These are phyloP conservation scores for Botrytis cinerea DNA, from an alignment of 2,329 filamentous ascomycete genomes.

Conservation along the genomic window DNA sequence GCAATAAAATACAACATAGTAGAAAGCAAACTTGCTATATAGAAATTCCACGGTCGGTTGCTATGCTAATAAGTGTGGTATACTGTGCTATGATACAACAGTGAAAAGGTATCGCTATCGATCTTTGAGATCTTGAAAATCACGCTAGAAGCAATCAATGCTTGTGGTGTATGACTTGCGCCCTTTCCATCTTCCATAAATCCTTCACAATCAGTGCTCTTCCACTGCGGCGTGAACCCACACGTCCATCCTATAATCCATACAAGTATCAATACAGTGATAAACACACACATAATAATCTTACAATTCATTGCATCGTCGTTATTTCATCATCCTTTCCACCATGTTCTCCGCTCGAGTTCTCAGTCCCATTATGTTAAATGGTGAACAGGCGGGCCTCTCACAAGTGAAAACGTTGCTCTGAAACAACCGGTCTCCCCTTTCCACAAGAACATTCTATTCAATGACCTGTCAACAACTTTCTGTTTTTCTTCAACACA, in stretches of 20 bases:
- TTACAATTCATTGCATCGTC: not conserved
- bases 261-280: slow-evolving; percentile 12
- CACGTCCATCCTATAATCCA: not conserved
- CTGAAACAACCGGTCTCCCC: not conserved
- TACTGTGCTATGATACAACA: not conserved
- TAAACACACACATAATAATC: slow-evolving; percentile 1
- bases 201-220: not conserved
- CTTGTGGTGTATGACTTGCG: not conserved
- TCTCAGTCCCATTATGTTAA: not conserved
- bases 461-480: slow-evolving; percentile 47
- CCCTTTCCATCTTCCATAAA: not conserved
- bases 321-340: not conserved
- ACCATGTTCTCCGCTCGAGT: not conserved
- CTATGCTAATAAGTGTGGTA: not conserved
- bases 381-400: not conserved
- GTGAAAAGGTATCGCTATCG: not conserved
- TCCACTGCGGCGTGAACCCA: not conserved
- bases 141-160: not conserved
- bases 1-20: not conserved
- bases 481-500: slow-evolving; percentile 61
- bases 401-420: not conserved
- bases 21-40: not conserved
- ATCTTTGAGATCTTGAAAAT: not conserved
- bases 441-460: not conserved
- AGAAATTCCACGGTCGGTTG: not conserved